Percentiles rank a stretch among this genome's conserved stretches.
Conservation (phyloP, 2,329 filamentous ascomycete genomes). For the Neofusicoccum laricinum region DNA sequence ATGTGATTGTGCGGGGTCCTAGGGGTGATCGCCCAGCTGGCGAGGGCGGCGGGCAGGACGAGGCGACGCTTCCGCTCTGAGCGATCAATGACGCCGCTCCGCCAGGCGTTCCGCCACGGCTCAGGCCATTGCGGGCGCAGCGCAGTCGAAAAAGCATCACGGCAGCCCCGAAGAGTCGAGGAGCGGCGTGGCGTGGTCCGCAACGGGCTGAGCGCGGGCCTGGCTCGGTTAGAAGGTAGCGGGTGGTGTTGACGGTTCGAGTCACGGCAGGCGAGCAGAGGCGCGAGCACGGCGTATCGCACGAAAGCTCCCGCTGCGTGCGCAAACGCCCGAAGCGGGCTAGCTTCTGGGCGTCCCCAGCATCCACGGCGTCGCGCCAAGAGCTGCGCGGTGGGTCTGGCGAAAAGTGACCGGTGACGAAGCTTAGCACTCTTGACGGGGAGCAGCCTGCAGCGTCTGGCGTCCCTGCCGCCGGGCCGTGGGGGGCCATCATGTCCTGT, state of each 20-base stretch:
- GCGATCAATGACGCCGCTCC: background rate
- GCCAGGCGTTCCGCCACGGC: background rate
- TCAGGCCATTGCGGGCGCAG: background rate
- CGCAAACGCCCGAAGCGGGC: background rate
- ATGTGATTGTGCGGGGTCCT: slow-evolving; percentile 12
- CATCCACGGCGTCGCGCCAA: background rate
- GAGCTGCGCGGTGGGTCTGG: background rate
- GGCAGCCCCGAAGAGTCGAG: background rate
- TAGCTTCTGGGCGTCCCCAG: background rate
- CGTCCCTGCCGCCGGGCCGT: background rate
- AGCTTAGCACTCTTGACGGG: background rate
- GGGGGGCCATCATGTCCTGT: too few relatives aligned
- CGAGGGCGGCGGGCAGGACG: background rate
- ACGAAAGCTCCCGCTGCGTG: background rate
- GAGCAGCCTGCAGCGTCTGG: background rate
- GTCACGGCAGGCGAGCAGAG: slow-evolving; percentile 4
- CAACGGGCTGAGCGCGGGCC: slow-evolving; percentile 8
- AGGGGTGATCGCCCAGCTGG: slow-evolving; percentile 2
- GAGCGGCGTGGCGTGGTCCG: background rate
- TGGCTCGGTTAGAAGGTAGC: slow-evolving; percentile 7
- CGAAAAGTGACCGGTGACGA: background rate
- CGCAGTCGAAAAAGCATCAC: background rate
- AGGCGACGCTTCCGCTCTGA: background rate
- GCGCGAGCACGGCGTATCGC: background rate
- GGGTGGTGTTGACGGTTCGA: slow-evolving; percentile 7